These are phyloP conservation scores for Adiantum capillusveneris DNA, from an alignment of 75 land plant species.

Conservation along the genomic window DNA sequence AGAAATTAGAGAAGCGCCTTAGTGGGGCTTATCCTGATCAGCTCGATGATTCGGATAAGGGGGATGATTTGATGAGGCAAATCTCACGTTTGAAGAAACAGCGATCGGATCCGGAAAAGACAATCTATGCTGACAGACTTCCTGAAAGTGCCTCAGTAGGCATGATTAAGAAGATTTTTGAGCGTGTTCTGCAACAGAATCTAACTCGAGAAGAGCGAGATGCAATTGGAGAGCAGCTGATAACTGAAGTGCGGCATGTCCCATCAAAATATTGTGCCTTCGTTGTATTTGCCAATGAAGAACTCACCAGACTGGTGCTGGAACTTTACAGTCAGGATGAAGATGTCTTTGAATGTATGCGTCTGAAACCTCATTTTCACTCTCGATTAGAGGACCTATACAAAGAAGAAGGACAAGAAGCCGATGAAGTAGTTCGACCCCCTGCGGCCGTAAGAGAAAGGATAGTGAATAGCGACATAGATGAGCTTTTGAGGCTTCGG, in stretches of 20 bases:
- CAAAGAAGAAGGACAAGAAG: conserved; percentile 13
- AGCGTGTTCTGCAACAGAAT: conserved; percentile 14
- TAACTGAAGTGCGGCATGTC: conserved; percentile 25
- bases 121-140: conserved; percentile 28
- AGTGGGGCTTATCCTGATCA: background rate
- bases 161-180: conserved; percentile 25
- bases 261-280: conserved; percentile 27
- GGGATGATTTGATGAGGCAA: conserved; percentile 3
- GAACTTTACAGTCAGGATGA: conserved; percentile 25
- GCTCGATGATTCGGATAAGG: conserved; percentile 9
- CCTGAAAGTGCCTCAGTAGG: conserved; percentile 21
- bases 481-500: background rate
- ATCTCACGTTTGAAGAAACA: background rate
- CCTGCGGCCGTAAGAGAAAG: conserved; percentile 2
- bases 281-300: conserved; percentile 29
- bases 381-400: conserved; percentile 26
- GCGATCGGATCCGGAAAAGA: conserved; percentile 28
- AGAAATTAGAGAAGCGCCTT: background rate
- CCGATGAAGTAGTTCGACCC: background rate
- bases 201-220: conserved; percentile 8
- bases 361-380: conserved; percentile 29
- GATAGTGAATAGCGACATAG: background rate
- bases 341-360: conserved; percentile 26
- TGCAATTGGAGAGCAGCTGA: conserved; percentile 12
- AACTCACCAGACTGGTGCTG: conserved; percentile 26